Evolutionary conservation across 495 filamentous ascomycete genomes (phyloP), one percentile per base, ranked within the genome.

Genomic region (Neurospora sp.): DNA sequence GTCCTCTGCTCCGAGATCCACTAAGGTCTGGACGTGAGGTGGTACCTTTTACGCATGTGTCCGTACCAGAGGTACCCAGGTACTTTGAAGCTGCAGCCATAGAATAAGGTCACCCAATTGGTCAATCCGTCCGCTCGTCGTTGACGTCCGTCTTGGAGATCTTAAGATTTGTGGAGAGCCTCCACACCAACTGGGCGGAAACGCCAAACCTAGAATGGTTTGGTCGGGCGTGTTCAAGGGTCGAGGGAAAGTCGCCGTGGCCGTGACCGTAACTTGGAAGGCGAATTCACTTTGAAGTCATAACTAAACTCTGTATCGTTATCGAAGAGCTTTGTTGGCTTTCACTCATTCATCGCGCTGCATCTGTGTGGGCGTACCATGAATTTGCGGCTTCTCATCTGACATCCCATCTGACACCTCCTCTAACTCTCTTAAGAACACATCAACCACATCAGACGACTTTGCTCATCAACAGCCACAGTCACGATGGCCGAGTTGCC

Each of bases 401-500:
- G 27, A 20, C 42, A 71, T 70, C 35, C 31, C 45, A 74, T 45
- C 37, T 39, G 27, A 39, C 42, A n/a, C 8, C 18, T 45, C 42
- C 8, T 20, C 42, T 45, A 45, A 45, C 20, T 18, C 8, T 20
- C 42, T 45, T 45, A n/a, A 45, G 42, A 20, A 45, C 42, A 45
- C 18, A n/a, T n/a, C 42, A 44, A 18, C 37, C 38, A 8, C 39
- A n/a, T 42, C 22, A 40, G 18, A 69, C 35, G 39, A 39, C 4
- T 41, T 31, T 37, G 68, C 35, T 31, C 68, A 16, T 59, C 69
- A 22, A 18, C 73, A 74, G 61, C 72, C 73, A 20, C 22, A 35
- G 12, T 37, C 70, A 75, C 69, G 69, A 84, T 82, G 82, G 80
- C 80, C 14, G 77, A 78, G 31, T 70, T 78, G 47, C 84, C 84